Evolutionary conservation across 805 yeast species (phyloP).

Genomic region (Spathaspora hagerdaliae): DNA sequence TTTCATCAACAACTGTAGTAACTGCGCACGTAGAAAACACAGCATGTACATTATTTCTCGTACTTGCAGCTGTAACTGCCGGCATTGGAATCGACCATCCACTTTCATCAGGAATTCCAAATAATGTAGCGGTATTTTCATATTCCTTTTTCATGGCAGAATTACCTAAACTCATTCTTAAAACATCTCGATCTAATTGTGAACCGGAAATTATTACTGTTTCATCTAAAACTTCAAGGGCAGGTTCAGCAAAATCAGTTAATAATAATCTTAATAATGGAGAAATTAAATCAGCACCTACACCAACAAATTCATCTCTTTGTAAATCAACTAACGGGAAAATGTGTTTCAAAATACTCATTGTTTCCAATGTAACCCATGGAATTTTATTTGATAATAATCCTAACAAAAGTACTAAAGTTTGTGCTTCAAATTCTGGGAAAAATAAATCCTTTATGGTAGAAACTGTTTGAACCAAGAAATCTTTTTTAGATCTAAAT

Average conservation of each 20-base stretch:
- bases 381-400: constrained; percentile 67
- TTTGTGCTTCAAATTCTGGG: constrained; percentile 69
- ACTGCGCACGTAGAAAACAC: constrained; percentile 81
- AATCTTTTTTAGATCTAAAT: constrained; percentile 88
- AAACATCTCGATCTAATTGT: constrained; percentile 83
- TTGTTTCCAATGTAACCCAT: constrained; percentile 79
- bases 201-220: constrained; percentile 84
- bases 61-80: constrained; percentile 79
- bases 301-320: constrained; percentile 74
- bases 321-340: constrained; percentile 76
- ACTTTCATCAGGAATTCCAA: constrained; percentile 90
- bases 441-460: constrained; percentile 67
- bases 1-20: constrained; percentile 29
- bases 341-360: constrained; percentile 69
- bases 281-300: constrained; percentile 92
- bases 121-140: constrained; percentile 81
- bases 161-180: constrained; percentile 89
- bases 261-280: constrained; percentile 76
- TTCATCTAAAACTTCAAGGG: constrained; percentile 85
- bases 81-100: constrained; percentile 99
- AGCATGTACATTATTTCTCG: constrained; percentile 91
- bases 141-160: constrained; percentile 72
- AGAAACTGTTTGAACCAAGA: constrained; percentile 72
- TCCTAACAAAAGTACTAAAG: constrained; percentile 73
- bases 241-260: constrained; percentile 85